Conservation (phyloP, 108 stramenopile species). For the Parietichytrium sp. region DNA sequence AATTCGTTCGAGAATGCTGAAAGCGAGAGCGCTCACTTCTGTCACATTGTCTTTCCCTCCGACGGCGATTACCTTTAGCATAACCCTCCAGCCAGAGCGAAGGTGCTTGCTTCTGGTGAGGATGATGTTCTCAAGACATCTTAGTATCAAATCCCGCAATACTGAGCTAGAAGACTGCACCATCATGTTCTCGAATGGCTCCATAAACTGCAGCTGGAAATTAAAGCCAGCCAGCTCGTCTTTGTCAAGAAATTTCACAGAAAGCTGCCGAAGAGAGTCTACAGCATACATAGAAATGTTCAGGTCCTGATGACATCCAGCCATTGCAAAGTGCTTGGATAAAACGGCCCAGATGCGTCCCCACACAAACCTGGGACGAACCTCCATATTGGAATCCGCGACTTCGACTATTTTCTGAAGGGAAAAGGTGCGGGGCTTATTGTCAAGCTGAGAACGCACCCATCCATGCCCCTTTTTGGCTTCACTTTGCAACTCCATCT, state of each 20-base stretch:
- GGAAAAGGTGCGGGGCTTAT: slow-evolving; percentile 83
- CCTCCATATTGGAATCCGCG: slow-evolving; percentile 95
- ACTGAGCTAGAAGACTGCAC: background rate
- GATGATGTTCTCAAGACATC: slow-evolving; percentile 85
- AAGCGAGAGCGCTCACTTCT: slow-evolving; percentile 69
- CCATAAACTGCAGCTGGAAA: slow-evolving; percentile 90
- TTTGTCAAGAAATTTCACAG: slow-evolving; percentile 86
- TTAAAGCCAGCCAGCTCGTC: slow-evolving; percentile 89
- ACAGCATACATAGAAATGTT: slow-evolving; percentile 94
- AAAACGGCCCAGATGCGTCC: slow-evolving; percentile 87
- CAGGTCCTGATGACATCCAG: slow-evolving; percentile 84
- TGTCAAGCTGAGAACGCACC: background rate
- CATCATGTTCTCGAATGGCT: slow-evolving; percentile 88
- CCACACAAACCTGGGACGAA: slow-evolving; percentile 85
- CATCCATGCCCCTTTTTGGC: background rate
- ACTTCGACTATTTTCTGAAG: slow-evolving; percentile 97
- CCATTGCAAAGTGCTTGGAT: slow-evolving; percentile 80
- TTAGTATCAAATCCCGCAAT: slow-evolving; percentile 87
- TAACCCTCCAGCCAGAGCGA: slow-evolving; percentile 85
- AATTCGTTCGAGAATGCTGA: slow-evolving; percentile 52
- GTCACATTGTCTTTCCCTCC: slow-evolving; percentile 75
- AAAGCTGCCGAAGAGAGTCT: slow-evolving; percentile 93
- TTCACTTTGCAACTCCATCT: slow-evolving; percentile 30
- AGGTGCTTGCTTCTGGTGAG: slow-evolving; percentile 72
- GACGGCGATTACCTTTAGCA: slow-evolving; percentile 80